Evolutionary conservation across 1,284 basidiomycete species (phyloP).

Genomic region (Cutaneotrichosporon sp.): DNA sequence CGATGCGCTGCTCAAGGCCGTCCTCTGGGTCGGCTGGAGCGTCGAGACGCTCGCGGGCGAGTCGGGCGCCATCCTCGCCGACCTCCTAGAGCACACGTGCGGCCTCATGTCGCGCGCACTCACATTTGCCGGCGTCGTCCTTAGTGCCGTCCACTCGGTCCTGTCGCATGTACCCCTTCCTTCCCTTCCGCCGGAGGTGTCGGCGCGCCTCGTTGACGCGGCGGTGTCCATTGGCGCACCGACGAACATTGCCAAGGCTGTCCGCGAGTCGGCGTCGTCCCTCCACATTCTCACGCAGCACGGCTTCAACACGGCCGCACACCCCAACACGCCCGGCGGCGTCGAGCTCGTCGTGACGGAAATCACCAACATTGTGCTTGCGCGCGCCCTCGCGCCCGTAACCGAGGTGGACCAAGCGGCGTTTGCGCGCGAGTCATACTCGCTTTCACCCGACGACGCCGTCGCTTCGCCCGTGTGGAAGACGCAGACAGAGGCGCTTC

Average conservation of each 20-base stretch:
- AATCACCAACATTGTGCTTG: constrained; percentile 35
- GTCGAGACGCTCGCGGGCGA: constrained; percentile 14
- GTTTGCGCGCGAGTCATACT: constrained; percentile 19
- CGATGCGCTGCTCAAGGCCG: constrained; percentile 30
- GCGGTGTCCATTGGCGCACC: constrained; percentile 25
- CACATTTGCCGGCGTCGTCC: constrained; percentile 32
- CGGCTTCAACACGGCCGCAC: constrained; percentile 25
- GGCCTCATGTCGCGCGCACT: constrained; percentile 15
- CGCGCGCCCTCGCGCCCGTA: constrained; percentile 25
- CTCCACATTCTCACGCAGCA: constrained; percentile 9
- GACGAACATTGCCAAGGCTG: constrained; percentile 31
- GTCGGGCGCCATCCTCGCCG: constrained; percentile 20
- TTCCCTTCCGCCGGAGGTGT: constrained; percentile 13
- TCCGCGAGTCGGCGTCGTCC: constrained; percentile 15
- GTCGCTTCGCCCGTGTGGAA: constrained; percentile 18
- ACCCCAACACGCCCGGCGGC: constrained; percentile 29
- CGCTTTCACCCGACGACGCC: background rate
- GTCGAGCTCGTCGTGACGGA: constrained; percentile 36
- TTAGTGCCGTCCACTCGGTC: constrained; percentile 27
- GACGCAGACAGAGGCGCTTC: constrained; percentile 25
- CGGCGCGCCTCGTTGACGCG: constrained; percentile 18
- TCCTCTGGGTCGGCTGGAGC: constrained; percentile 38
- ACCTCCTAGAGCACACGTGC: constrained; percentile 23
- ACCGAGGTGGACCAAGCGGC: constrained; percentile 15
- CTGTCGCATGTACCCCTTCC: constrained; percentile 30